Conservation (phyloP, 2,329 filamentous ascomycete genomes). For the Calonectria pseudoreteaudii region DNA sequence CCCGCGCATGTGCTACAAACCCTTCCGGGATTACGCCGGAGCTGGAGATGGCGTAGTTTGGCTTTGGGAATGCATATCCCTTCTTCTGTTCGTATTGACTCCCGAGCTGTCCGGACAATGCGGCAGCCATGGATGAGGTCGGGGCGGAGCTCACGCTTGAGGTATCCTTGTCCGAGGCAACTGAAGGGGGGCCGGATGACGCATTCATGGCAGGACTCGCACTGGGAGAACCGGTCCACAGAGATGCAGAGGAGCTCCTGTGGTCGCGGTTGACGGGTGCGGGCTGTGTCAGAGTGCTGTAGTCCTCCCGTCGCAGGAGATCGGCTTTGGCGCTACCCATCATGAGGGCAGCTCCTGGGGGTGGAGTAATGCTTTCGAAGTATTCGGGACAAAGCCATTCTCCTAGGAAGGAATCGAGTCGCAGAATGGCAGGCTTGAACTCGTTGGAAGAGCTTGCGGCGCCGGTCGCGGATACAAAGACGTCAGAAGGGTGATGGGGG, state of each 20-base stretch:
- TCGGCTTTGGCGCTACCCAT: conserved; percentile 89
- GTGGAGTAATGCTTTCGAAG: conserved; percentile 91
- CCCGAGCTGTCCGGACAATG: conserved; percentile 47
- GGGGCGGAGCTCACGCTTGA: conserved; percentile 33
- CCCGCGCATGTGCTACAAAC: conserved; percentile 89
- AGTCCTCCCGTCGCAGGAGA: conserved; percentile 81
- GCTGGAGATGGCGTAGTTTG: conserved; percentile 84
- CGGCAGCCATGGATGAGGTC: conserved; percentile 48
- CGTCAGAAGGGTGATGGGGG: conserved; percentile 47
- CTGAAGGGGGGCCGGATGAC: conserved; percentile 31
- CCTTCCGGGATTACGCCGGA: conserved; percentile 87
- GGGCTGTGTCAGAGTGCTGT: conserved; percentile 58
- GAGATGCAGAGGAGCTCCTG: conserved; percentile 41
- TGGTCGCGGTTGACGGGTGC: conserved; percentile 32
- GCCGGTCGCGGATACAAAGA: conserved; percentile 48
- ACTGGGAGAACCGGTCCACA: conserved; percentile 50
- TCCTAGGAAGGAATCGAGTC: conserved; percentile 91
- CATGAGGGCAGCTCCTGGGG: conserved; percentile 88
- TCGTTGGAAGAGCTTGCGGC: conserved; percentile 42
- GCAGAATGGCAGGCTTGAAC: conserved; percentile 72
- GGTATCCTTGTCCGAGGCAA: conserved; percentile 40
- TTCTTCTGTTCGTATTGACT: conserved; percentile 42
- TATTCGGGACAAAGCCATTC: conserved; percentile 97
- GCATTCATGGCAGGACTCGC: conserved; percentile 39
- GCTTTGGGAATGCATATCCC: conserved; percentile 80